Conservation (phyloP, 1,139 yeast genomes). For the Ashbya aceris region DNA sequence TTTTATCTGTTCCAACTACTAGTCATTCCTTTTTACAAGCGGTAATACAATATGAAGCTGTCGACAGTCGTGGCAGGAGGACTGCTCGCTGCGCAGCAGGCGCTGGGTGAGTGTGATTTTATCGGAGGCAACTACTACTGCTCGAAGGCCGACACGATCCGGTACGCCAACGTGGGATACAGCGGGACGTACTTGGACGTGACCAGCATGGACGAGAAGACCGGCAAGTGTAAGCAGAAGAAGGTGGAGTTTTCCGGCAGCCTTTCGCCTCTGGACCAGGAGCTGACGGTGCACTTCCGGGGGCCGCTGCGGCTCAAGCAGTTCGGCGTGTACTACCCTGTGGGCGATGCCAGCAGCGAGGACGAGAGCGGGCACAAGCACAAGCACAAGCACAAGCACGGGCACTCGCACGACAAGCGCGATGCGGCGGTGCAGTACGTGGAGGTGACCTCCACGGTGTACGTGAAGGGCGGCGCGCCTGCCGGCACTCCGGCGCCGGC, state of each 20-base stretch:
- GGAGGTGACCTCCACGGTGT: constrained; percentile 69
- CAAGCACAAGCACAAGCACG: constrained; percentile 6
- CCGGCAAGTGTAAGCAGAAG: constrained; percentile 52
- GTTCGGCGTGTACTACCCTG: constrained; percentile 65
- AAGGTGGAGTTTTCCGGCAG: constrained; percentile 57
- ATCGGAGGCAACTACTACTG: constrained; percentile 79
- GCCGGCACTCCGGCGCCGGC: constrained; percentile 26
- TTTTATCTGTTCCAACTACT: constrained; percentile 4
- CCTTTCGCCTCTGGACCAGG: constrained; percentile 79
- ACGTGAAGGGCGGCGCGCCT: constrained; percentile 49
- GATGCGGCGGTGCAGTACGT: constrained; percentile 49
- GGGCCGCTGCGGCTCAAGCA: constrained; percentile 77
- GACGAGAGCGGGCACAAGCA: constrained; percentile 27
- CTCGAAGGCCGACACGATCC: constrained; percentile 54
- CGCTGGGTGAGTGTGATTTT: constrained; percentile 36
- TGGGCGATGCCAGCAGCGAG: constrained; percentile 27
- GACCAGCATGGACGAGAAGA: constrained; percentile 53
- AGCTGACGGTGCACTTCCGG: constrained; percentile 84
- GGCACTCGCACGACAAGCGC: constrained; percentile 7
- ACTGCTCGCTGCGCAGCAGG: constrained; percentile 19
- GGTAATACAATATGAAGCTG: constrained; percentile 16
- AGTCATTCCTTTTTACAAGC: constrained; percentile 6
- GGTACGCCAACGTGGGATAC: constrained; percentile 66
- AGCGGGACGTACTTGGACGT: constrained; percentile 72
- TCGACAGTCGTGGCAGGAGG: constrained; percentile 19